These are phyloP conservation scores for Fusarium anthophilum DNA, from an alignment of 2,329 filamentous ascomycete species.

Conservation along the genomic window DNA sequence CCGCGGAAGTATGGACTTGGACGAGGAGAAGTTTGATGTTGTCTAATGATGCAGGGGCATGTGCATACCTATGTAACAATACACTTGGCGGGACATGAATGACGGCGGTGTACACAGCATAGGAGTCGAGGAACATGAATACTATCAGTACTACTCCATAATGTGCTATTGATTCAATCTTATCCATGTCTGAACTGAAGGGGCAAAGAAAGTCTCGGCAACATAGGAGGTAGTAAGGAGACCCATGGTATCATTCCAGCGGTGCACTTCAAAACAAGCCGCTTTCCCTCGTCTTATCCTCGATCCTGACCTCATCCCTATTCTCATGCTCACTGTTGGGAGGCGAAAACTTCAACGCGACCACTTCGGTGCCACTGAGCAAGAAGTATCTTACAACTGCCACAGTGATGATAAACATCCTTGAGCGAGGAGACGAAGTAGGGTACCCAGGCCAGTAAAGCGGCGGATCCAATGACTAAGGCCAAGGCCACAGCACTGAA, in stretches of 20 bases:
- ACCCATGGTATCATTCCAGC: conserved; percentile 8
- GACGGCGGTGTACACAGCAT: not conserved
- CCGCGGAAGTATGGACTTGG: conserved; percentile 46
- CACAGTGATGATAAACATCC: conserved; percentile 37
- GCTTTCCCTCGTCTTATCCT: not conserved
- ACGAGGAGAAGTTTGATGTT: conserved; percentile 48
- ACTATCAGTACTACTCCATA: not conserved
- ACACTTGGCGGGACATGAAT: not conserved
- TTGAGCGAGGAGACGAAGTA: conserved; percentile 32
- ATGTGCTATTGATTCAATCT: not conserved
- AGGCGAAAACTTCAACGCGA: conserved; percentile 29
- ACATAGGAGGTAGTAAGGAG: not conserved
- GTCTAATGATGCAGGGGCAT: conserved; percentile 21
- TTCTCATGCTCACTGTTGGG: not conserved
- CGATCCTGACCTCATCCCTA: not conserved
- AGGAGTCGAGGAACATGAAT: not conserved
- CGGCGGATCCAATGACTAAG: rapidly evolving
- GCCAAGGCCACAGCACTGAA: not conserved
- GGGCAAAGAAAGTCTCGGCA: not conserved
- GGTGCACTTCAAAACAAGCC: not conserved
- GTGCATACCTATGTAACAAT: conserved; percentile 7
- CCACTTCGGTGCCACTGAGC: conserved; percentile 37
- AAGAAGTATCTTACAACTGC: conserved; percentile 30
- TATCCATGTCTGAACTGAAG: not conserved
- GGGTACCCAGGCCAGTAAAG: not conserved